These are phyloP conservation scores for Ehretia macrophylla DNA, from an alignment of 257 asterid genomes.

Conservation along the genomic window DNA sequence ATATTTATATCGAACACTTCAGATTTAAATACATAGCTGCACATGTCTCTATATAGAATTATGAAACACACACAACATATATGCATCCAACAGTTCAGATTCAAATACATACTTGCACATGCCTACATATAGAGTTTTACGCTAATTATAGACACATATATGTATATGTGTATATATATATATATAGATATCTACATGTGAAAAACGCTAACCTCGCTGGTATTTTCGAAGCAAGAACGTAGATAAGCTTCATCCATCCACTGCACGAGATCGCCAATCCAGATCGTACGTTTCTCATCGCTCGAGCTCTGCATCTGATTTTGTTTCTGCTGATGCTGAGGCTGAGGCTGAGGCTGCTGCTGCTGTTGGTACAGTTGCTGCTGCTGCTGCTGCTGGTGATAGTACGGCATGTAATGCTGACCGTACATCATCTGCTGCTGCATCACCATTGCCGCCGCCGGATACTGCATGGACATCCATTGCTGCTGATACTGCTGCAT, in stretches of 20 bases:
- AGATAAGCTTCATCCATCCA: slow-evolving; percentile 98
- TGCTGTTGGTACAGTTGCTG: slow-evolving; percentile 48
- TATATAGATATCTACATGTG: too few relatives aligned
- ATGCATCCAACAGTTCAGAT: background rate
- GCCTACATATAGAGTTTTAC: background rate
- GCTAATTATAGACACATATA: too few relatives aligned
- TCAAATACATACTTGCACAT: background rate
- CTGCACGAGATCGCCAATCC: slow-evolving; percentile 98
- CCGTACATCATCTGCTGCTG: slow-evolving; percentile 84
- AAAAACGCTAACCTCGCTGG: slow-evolving; percentile 60
- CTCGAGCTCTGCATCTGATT: slow-evolving; percentile 61
- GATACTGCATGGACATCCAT: slow-evolving; percentile 97
- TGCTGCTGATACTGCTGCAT: slow-evolving; percentile 97
- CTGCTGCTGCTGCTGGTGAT: slow-evolving; percentile 62
- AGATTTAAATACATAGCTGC: background rate
- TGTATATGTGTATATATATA: too few relatives aligned
- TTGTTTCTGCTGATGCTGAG: slow-evolving; percentile 36
- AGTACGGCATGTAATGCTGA: slow-evolving; percentile 78
- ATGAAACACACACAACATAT: background rate
- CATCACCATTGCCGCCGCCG: slow-evolving; percentile 65
- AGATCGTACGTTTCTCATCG: slow-evolving; percentile 87
- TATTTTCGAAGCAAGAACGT: slow-evolving; percentile 63
- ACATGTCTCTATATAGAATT: too few relatives aligned
- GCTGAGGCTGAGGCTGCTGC: slow-evolving; percentile 28
- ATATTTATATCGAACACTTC: background rate